Evolutionary conservation across 805 yeast genomes (phyloP), one percentile per base, ranked within the genome.

Genomic region (Dipodascus geniculatus): DNA sequence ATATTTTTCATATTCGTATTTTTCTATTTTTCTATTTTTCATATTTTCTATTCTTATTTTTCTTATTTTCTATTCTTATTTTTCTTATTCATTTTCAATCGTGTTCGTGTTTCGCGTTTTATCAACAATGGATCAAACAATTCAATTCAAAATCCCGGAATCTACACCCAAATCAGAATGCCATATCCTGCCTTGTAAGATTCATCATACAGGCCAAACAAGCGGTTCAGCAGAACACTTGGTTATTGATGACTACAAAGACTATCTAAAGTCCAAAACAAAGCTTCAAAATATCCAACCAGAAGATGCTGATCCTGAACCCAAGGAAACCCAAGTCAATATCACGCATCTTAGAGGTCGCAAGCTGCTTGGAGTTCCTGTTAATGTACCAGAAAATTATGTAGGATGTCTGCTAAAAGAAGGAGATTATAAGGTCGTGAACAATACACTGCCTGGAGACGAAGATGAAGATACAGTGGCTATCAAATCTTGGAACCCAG

Each of bases 121-220:
- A 28, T 28, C 11, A 6, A 28, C 6, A 38, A 38, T 38, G 11
- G 14, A 38, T 38, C 44, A 38, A 38, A 38, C 11, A 44, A 35
- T 31, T 11, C 52, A 17, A 48, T 19, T n/a, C 23, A 31, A 23
- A 42, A 4, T 19, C 33, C 47, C 54, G 23, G 22, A 35, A 23
- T 9, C 19, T 42, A 16, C 17, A 33, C 22, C 47, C 19, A 17
- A 16, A 24, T 35, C 59, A 3, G 54, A 49, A 3, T 55, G 61
- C 48, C 65, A 63, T 51, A 57, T 63, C 9, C 28, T 63, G 42
- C 66, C 66, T 2, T 63, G 66, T 28, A 61, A 61, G 28, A 60
- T 63, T 16, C 58, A 60, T 23, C 55, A 63, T 51, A 54, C 56
- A 8, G 65, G 66, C 11, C 55, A 57, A 2, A 63, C 63, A 19